These are phyloP conservation scores for Aristolochia contorta DNA, from an alignment of 164 flowering plant species.

Conservation along the genomic window DNA sequence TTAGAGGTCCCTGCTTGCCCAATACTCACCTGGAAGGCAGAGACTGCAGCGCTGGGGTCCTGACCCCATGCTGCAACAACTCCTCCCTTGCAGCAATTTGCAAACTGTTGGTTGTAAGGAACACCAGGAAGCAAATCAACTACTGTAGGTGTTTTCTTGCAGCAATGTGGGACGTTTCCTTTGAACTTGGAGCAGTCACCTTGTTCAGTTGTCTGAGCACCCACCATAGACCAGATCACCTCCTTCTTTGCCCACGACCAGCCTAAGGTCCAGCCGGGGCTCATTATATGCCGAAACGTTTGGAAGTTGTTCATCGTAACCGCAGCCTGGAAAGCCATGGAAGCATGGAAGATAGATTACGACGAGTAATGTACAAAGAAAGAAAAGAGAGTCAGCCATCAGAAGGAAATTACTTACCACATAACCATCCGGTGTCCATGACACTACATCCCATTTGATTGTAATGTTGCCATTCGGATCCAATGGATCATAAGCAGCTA, in stretches of 20 bases:
- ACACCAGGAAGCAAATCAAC: slow-evolving; percentile 70
- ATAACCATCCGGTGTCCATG: slow-evolving; percentile 62
- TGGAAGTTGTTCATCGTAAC: slow-evolving; percentile 65
- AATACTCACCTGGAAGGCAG: slow-evolving; percentile 55
- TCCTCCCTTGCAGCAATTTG: slow-evolving; percentile 71
- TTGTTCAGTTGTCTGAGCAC: slow-evolving; percentile 73
- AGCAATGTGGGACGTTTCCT: slow-evolving; percentile 64
- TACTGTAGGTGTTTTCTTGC: slow-evolving; percentile 55
- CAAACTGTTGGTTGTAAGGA: slow-evolving; percentile 59
- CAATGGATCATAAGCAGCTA: slow-evolving; percentile 47
- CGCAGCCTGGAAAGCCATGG: slow-evolving; percentile 31
- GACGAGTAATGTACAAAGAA: neutral
- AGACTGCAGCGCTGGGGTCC: slow-evolving; percentile 42
- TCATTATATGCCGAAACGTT: slow-evolving; percentile 48
- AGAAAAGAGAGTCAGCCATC: neutral
- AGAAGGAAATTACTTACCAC: slow-evolving; percentile 30
- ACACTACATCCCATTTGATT: slow-evolving; percentile 53
- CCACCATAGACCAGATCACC: slow-evolving; percentile 70
- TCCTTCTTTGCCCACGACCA: slow-evolving; percentile 90
- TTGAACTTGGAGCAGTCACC: slow-evolving; percentile 79
- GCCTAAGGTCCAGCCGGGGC: slow-evolving; percentile 61
- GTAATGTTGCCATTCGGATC: slow-evolving; percentile 53
- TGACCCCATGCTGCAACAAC: slow-evolving; percentile 53
- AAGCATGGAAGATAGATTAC: neutral
- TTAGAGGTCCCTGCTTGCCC: slow-evolving; percentile 55